A percentile compares a stretch with the other conserved stretches of the same genome.
Evolutionary conservation across 2,329 filamentous ascomycete genomes (phyloP).

Genomic region (Trematosphaeria pertusa): DNA sequence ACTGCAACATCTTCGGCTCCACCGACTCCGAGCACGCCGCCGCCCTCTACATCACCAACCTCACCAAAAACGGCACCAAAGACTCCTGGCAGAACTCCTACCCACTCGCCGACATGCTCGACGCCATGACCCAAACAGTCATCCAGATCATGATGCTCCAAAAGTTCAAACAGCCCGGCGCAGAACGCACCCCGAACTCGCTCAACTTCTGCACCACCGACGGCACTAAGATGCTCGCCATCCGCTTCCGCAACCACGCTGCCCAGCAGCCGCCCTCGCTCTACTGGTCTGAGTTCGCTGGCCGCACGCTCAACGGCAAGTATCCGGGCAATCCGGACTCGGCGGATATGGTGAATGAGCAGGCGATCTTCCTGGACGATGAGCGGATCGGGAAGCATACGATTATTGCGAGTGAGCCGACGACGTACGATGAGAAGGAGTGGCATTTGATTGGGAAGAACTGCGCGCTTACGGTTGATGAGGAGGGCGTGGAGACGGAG

Average conservation of each 20-base stretch:
- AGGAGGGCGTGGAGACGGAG: conserved; percentile 47
- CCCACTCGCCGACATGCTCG: conserved; percentile 50
- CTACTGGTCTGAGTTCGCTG: conserved; percentile 59
- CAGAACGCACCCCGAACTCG: conserved; percentile 54
- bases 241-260: conserved; percentile 60
- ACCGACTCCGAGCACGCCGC: conserved; percentile 63
- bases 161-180: conserved; percentile 47
- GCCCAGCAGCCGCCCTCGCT: conserved; percentile 60
- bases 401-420: conserved; percentile 62
- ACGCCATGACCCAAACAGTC: conserved; percentile 56
- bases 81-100: conserved; percentile 54
- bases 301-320: conserved; percentile 60
- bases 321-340: conserved; percentile 58
- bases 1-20: conserved; percentile 56
- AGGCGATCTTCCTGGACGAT: conserved; percentile 43
- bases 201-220: conserved; percentile 62
- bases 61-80: conserved; percentile 49
- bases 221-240: conserved; percentile 57
- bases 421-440: conserved; percentile 59
- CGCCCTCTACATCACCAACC: conserved; percentile 57
- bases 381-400: conserved; percentile 59
- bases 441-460: conserved; percentile 61
- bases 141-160: conserved; percentile 57
- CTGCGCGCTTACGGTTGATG: conserved; percentile 53
- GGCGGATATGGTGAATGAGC: conserved; percentile 40